Conservation (phyloP, 148 eudicot species). For the Rhododendron mucronatum region DNA sequence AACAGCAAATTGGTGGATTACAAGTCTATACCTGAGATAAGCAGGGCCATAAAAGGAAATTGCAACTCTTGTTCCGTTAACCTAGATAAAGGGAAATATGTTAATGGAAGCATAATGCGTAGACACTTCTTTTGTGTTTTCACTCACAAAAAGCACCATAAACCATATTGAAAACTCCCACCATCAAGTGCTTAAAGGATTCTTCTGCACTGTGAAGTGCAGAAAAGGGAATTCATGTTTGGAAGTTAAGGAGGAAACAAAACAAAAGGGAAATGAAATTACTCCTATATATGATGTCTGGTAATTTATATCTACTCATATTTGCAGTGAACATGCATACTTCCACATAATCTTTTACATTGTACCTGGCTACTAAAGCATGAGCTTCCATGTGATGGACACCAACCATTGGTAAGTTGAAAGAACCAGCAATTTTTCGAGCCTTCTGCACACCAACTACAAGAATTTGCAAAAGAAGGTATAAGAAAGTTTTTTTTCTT, state of each 20-base stretch:
- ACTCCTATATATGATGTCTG: background rate
- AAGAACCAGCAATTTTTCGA: conserved; percentile 71
- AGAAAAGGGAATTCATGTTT: background rate
- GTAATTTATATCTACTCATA: background rate
- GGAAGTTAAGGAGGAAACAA: background rate
- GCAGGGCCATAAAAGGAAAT: conserved; percentile 89
- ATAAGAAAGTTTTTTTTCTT: background rate
- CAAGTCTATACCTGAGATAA: conserved; percentile 69
- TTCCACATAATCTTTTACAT: background rate
- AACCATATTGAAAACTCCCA: background rate
- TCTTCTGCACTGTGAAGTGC: background rate
- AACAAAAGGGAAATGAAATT: background rate
- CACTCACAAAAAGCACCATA: background rate
- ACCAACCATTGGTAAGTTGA: conserved; percentile 73
- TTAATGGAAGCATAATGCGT: background rate
- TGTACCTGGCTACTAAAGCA: conserved; percentile 90
- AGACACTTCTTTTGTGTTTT: background rate
- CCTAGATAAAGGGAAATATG: conserved; percentile 35
- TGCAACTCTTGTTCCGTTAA: conserved; percentile 55
- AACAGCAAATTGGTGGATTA: background rate
- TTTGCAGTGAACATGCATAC: background rate
- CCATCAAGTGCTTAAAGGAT: background rate
- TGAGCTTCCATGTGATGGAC: conserved; percentile 99
- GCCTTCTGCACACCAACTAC: conserved; percentile 97
- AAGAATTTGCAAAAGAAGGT: conserved; percentile 17